phyloP scores from a whole-genome alignment of 2,329 filamentous ascomycete species.

The Cytospora mali region DNA sequence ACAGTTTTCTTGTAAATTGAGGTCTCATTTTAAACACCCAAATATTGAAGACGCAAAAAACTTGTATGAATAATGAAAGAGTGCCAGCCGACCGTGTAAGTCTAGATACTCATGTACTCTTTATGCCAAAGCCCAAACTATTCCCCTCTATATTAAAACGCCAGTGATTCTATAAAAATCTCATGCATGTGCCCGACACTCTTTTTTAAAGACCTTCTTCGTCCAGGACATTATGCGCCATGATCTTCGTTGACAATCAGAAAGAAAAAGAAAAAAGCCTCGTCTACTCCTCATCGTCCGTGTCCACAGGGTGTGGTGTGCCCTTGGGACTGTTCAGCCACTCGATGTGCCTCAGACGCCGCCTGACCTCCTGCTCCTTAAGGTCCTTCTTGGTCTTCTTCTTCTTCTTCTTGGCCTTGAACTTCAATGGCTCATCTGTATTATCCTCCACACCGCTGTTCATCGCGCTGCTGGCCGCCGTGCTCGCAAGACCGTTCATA shows the following conservation, averaged over 20 bases:
- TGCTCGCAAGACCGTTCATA: conserved; percentile 59
- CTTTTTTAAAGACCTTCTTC: conserved; percentile 1
- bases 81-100: background rate
- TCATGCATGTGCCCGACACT: background rate
- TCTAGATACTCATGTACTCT: background rate
- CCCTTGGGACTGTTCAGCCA: conserved; percentile 87
- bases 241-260: background rate
- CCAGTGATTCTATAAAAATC: background rate
- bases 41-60: background rate
- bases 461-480: conserved; percentile 56
- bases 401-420: conserved; percentile 91
- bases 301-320: conserved; percentile 75
- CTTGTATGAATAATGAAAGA: background rate
- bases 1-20: background rate
- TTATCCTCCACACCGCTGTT: conserved; percentile 86
- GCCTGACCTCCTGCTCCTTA: conserved; percentile 88
- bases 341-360: conserved; percentile 82
- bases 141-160: background rate
- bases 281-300: conserved; percentile 67
- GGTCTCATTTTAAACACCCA: background rate
- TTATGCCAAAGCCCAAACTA: background rate
- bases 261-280: background rate
- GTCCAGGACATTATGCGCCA: background rate
- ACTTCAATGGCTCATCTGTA: conserved; percentile 71
- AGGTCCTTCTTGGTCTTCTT: conserved; percentile 97